Conservation (phyloP, 257 asterid species). For the Mitragyna speciosa region DNA sequence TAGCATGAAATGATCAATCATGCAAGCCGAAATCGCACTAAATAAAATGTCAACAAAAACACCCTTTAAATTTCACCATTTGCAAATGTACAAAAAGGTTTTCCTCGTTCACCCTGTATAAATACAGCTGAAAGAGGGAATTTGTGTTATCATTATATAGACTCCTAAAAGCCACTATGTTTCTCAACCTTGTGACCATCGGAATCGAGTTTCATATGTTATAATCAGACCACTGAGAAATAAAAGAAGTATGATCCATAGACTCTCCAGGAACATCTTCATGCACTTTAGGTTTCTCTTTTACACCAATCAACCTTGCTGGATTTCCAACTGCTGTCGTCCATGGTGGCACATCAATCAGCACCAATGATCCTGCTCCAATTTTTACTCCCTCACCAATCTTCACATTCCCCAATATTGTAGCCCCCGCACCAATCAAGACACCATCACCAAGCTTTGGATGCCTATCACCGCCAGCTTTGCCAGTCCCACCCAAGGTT, state of each 20-base stretch:
- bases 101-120: neutral
- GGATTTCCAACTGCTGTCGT: constrained; percentile 83
- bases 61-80: neutral
- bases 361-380: constrained; percentile 74
- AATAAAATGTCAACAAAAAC: neutral
- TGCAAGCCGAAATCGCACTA: neutral
- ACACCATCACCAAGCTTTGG: constrained; percentile 83
- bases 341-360: constrained; percentile 57
- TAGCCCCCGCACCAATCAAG: constrained; percentile 74
- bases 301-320: constrained; percentile 54
- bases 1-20: neutral
- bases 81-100: neutral
- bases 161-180: neutral
- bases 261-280: constrained; percentile 41
- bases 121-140: no score
- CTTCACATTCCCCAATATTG: constrained; percentile 58
- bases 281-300: constrained; percentile 25
- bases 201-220: constrained; percentile 18
- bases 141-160: no score
- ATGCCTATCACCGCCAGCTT: constrained; percentile 71
- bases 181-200: no score
- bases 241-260: constrained; percentile 45
- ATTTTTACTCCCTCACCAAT: constrained; percentile 63
- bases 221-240: constrained; percentile 38
- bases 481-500: constrained; percentile 87